Evolutionary conservation across 495 filamentous ascomycete genomes (phyloP).

Genomic region (Hyaloscypha finlandica): DNA sequence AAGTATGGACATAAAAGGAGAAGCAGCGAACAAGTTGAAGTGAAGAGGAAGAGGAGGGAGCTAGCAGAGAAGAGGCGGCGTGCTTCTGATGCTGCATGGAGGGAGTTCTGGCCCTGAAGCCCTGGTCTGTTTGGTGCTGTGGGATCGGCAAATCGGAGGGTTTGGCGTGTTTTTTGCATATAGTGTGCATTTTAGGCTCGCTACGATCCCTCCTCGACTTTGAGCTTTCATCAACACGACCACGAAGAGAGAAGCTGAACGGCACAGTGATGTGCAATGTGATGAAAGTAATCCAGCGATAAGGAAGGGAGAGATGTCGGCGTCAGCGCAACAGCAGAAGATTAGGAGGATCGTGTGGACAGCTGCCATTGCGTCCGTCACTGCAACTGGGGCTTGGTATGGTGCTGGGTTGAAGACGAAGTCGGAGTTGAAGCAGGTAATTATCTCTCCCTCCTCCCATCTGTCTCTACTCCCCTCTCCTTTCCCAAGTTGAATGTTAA

Average conservation of each 20-base stretch:
- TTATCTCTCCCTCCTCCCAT: not conserved
- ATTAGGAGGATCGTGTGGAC: constrained; percentile 45
- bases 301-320: constrained; percentile 6
- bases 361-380: constrained; percentile 49
- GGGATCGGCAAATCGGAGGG: not conserved
- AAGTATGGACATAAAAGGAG: not conserved
- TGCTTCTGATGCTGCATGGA: constrained; percentile 20
- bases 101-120: constrained; percentile 21
- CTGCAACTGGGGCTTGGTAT: constrained; percentile 53
- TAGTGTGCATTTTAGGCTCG: too few relatives aligned
- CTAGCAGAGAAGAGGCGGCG: not conserved
- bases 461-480: not conserved
- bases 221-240: not conserved
- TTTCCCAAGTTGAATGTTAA: not conserved
- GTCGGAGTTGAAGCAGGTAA: constrained; percentile 37
- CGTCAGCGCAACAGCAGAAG: constrained; percentile 25
- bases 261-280: not conserved
- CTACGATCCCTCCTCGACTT: not conserved
- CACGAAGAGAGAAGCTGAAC: not conserved
- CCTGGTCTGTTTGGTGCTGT: not conserved
- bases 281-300: not conserved
- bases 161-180: not conserved
- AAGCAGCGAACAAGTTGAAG: constrained; percentile 21
- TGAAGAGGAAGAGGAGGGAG: constrained; percentile 17
- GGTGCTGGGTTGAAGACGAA: constrained; percentile 55